These are phyloP conservation scores for Citrus cavaleriei DNA, from an alignment of 345 rosid species.

Conservation along the genomic window DNA sequence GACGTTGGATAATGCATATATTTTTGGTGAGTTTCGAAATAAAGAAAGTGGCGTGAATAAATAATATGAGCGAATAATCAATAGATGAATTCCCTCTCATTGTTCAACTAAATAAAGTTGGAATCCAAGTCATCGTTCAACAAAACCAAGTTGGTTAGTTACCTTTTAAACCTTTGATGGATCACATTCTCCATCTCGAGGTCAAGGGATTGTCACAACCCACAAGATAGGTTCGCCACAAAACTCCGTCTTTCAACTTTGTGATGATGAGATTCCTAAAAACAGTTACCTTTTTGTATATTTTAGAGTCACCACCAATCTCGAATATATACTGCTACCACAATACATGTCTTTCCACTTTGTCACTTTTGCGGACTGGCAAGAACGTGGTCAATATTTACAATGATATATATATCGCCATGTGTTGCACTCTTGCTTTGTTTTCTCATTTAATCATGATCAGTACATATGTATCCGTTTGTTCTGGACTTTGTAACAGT, in stretches of 20 bases:
- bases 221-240: slow-evolving; percentile 82
- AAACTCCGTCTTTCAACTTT: slow-evolving; percentile 49
- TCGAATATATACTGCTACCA: slow-evolving; percentile 47
- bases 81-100: slow-evolving; percentile 47
- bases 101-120: slow-evolving; percentile 51
- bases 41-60: neutral
- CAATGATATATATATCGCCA: slow-evolving; percentile 29
- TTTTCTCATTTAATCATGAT: neutral
- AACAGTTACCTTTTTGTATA: slow-evolving; percentile 16
- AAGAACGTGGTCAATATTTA: slow-evolving; percentile 29
- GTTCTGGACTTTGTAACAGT: slow-evolving; percentile 29
- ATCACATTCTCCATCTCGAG: neutral
- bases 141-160: slow-evolving; percentile 26
- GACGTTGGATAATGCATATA: slow-evolving; percentile 7
- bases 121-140: slow-evolving; percentile 67
- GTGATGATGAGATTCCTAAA: slow-evolving; percentile 62
- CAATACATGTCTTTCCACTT: slow-evolving; percentile 20
- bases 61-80: neutral
- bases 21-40: neutral
- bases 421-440: slow-evolving; percentile 30
- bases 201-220: slow-evolving; percentile 40
- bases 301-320: slow-evolving; percentile 48
- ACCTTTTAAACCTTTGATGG: neutral
- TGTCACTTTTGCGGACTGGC: slow-evolving; percentile 28
- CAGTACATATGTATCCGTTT: neutral